Evolutionary conservation across 805 yeast genomes (phyloP).

Genomic region (Ogataea glucozyma): DNA sequence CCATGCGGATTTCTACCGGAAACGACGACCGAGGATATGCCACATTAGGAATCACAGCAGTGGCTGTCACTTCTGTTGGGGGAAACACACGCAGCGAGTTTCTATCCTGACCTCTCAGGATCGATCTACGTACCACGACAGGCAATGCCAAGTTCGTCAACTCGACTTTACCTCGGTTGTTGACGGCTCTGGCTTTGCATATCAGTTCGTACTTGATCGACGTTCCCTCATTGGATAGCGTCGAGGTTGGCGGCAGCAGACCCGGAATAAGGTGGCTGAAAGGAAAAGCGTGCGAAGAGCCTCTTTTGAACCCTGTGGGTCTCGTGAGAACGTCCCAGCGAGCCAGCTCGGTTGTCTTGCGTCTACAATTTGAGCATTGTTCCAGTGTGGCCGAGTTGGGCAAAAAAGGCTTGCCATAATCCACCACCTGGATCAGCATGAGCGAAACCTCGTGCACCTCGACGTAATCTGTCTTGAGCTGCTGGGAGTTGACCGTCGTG

Average conservation of each 20-base stretch:
- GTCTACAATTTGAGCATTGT: constrained; percentile 59
- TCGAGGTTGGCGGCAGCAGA: constrained; percentile 75
- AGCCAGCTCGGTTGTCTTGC: constrained; percentile 62
- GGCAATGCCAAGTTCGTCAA: constrained; percentile 57
- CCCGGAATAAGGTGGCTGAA: constrained; percentile 91
- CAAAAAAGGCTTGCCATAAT: constrained; percentile 64
- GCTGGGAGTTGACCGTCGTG: constrained; percentile 20
- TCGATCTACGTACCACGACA: constrained; percentile 71
- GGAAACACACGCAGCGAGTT: constrained; percentile 91
- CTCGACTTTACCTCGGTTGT: constrained; percentile 35
- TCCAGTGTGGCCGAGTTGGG: constrained; percentile 51
- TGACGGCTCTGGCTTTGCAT: constrained; percentile 54
- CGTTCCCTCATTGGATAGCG: constrained; percentile 54
- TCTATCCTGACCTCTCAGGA: constrained; percentile 78
- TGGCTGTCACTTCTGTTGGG: constrained; percentile 88
- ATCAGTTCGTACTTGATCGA: constrained; percentile 71
- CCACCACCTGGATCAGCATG: constrained; percentile 69
- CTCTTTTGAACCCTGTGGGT: constrained; percentile 58
- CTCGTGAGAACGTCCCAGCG: constrained; percentile 81
- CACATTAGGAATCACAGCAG: constrained; percentile 85
- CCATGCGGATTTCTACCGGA: constrained; percentile 79
- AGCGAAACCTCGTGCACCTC: constrained; percentile 60
- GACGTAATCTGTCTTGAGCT: constrained; percentile 41
- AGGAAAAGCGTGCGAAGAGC: constrained; percentile 80
- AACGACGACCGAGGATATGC: constrained; percentile 85